These are phyloP conservation scores for Corynespora cassiicola DNA, from an alignment of 2,329 filamentous ascomycete species.

Conservation along the genomic window DNA sequence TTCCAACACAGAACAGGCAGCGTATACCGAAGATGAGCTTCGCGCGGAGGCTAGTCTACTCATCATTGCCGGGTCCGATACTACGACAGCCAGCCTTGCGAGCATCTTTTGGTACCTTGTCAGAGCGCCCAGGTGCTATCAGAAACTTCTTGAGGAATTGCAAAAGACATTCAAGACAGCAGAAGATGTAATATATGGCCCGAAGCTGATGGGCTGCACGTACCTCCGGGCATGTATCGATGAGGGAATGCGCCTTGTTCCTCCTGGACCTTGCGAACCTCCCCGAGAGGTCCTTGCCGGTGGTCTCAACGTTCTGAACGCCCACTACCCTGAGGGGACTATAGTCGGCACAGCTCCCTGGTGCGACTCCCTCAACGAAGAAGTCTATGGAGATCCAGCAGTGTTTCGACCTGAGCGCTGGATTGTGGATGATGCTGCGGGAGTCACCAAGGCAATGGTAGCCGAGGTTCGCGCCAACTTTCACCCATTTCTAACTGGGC, in stretches of 20 bases:
- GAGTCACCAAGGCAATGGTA: slow-evolving; percentile 4
- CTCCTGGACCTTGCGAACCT: slow-evolving; percentile 16
- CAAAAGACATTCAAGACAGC: slow-evolving; percentile 11
- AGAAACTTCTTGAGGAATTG: slow-evolving; percentile 16
- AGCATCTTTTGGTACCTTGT: slow-evolving; percentile 20
- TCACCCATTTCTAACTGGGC: slow-evolving; percentile 24
- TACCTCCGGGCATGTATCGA: slow-evolving; percentile 23
- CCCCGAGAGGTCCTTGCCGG: slow-evolving; percentile 22
- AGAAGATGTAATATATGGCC: slow-evolving; percentile 18
- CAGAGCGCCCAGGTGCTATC: slow-evolving; percentile 3
- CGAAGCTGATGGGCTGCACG: slow-evolving; percentile 12
- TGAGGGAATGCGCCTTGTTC: slow-evolving; percentile 22
- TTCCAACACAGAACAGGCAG: slow-evolving; percentile 41
- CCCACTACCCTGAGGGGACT: slow-evolving; percentile 22
- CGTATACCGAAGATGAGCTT: slow-evolving; percentile 45
- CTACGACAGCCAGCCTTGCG: slow-evolving; percentile 15
- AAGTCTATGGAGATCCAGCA: slow-evolving; percentile 22
- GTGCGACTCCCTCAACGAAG: slow-evolving; percentile 21
- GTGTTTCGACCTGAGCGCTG: slow-evolving; percentile 27
- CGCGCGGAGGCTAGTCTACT: slow-evolving; percentile 29
- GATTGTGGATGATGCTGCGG: slow-evolving; percentile 12
- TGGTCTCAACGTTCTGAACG: slow-evolving; percentile 20
- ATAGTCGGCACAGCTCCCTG: slow-evolving; percentile 25
- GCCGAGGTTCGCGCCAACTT: slow-evolving; percentile 6
- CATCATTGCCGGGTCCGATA: slow-evolving; percentile 24